These are phyloP conservation scores for Neoboletus brunneissimus DNA, from an alignment of 768 basidiomycete genomes.

Conservation along the genomic window DNA sequence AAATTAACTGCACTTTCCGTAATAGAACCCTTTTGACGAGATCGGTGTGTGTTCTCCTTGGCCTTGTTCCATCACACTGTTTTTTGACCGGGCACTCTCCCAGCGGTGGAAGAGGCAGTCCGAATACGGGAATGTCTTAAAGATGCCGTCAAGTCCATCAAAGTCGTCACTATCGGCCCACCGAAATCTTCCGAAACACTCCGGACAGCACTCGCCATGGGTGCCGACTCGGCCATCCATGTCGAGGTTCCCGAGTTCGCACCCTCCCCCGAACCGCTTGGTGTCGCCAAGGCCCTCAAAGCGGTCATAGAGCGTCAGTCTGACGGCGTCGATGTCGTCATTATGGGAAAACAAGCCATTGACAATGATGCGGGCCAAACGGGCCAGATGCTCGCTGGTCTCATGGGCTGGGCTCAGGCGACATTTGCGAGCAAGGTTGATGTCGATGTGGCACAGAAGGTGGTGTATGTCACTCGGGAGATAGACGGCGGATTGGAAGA, in stretches of 20 bases:
- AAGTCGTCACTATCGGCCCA: conserved; percentile 91
- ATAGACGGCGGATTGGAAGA: conserved; percentile 94
- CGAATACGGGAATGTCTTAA: conserved; percentile 86
- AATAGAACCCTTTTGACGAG: conserved; percentile 96
- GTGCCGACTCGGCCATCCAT: conserved; percentile 91
- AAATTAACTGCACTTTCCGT: neutral
- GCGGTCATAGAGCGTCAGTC: conserved; percentile 67
- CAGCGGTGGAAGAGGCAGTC: conserved; percentile 96
- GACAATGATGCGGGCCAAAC: conserved; percentile 96
- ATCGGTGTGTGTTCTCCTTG: conserved; percentile 65
- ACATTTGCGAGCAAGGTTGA: conserved; percentile 91
- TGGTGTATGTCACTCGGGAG: conserved; percentile 77
- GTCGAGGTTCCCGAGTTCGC: conserved; percentile 76
- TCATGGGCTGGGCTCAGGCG: conserved; percentile 90
- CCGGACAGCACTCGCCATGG: conserved; percentile 96
- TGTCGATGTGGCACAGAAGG: conserved; percentile 58
- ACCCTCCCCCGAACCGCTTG: conserved; percentile 83
- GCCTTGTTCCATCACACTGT: neutral
- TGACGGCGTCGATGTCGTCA: conserved; percentile 76
- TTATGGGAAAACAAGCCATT: conserved; percentile 97
- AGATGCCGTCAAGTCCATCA: conserved; percentile 77
- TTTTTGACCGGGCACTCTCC: neutral
- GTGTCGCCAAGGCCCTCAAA: conserved; percentile 81
- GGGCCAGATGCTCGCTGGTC: conserved; percentile 94
- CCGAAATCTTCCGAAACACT: conserved; percentile 86